A percentile compares a stretch with the other conserved stretches of the same genome.
Conservation (phyloP, 129 eudicot species). For the Arctium lappa region DNA sequence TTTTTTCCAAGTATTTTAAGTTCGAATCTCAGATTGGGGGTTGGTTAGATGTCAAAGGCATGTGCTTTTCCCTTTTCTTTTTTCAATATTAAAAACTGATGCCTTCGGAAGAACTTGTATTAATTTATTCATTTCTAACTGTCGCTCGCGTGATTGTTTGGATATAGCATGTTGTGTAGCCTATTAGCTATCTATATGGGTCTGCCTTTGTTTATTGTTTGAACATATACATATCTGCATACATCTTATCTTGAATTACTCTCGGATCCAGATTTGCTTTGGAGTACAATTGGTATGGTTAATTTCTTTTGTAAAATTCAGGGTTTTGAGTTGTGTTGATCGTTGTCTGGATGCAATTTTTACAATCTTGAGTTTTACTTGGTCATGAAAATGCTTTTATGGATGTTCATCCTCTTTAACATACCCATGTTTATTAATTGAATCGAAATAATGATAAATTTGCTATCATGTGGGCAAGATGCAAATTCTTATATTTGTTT, state of each 20-base stretch:
- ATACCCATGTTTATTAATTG: not conserved
- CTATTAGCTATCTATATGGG: conserved; percentile 15
- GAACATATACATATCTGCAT: not conserved
- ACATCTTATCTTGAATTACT: conserved; percentile 40
- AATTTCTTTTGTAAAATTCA: not conserved
- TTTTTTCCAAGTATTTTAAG: conserved; percentile 1
- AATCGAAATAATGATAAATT: not conserved
- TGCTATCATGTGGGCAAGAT: not conserved
- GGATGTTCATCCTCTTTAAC: not conserved
- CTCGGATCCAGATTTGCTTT: conserved; percentile 49
- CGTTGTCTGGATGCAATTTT: not conserved
- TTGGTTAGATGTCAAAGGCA: conserved; percentile 37
- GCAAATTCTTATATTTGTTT: not conserved
- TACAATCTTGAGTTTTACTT: not conserved
- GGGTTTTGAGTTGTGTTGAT: not conserved
- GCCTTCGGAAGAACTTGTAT: conserved; percentile 5
- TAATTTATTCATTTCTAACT: conserved; percentile 40
- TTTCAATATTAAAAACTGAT: conserved; percentile 8
- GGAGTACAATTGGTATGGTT: not conserved
- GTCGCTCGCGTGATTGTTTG: conserved; percentile 56
- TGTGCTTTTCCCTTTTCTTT: conserved; percentile 38
- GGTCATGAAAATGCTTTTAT: not conserved
- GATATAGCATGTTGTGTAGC: conserved; percentile 48
- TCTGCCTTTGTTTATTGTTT: conserved; percentile 12
- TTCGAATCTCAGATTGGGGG: conserved; percentile 51